phyloP scores from a whole-genome alignment of 805 yeast genomes.

The Lachancea meyersii region DNA sequence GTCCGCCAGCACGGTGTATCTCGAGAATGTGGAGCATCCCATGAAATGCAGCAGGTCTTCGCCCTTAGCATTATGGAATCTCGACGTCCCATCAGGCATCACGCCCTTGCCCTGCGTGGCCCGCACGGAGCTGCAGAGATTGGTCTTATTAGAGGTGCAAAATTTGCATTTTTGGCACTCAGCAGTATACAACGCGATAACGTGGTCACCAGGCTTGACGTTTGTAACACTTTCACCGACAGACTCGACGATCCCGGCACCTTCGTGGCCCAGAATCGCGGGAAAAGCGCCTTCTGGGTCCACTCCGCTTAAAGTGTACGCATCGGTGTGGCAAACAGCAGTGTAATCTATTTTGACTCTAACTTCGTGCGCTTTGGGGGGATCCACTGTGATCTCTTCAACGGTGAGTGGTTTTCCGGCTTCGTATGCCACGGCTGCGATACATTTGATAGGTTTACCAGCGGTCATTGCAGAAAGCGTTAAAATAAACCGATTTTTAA shows the following conservation, averaged over 20 bases:
- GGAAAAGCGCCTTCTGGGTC: conserved; percentile 98
- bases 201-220: conserved; percentile 91
- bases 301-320: conserved; percentile 86
- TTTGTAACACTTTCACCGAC: conserved; percentile 90
- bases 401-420: conserved; percentile 76
- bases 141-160: conserved; percentile 92
- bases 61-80: conserved; percentile 79
- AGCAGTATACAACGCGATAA: conserved; percentile 90
- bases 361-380: conserved; percentile 97
- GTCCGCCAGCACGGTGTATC: conserved; percentile 97
- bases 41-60: conserved; percentile 82
- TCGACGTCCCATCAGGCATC: conserved; percentile 96
- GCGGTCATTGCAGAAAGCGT: conserved; percentile 6
- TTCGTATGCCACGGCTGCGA: conserved; percentile 98
- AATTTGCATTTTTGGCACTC: conserved; percentile 94
- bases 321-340: conserved; percentile 98
- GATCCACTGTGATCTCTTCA: conserved; percentile 83
- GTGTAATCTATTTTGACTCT: conserved; percentile 82
- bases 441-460: conserved; percentile 62
- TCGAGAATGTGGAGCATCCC: conserved; percentile 97
- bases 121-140: conserved; percentile 90
- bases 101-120: conserved; percentile 98
- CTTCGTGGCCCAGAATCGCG: conserved; percentile 91
- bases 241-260: conserved; percentile 94
- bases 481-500: not conserved